Percentiles rank a stretch among this genome's conserved stretches.
Evolutionary conservation across 2,329 filamentous ascomycete species (phyloP).

Genomic region (Alternaria alternata): DNA sequence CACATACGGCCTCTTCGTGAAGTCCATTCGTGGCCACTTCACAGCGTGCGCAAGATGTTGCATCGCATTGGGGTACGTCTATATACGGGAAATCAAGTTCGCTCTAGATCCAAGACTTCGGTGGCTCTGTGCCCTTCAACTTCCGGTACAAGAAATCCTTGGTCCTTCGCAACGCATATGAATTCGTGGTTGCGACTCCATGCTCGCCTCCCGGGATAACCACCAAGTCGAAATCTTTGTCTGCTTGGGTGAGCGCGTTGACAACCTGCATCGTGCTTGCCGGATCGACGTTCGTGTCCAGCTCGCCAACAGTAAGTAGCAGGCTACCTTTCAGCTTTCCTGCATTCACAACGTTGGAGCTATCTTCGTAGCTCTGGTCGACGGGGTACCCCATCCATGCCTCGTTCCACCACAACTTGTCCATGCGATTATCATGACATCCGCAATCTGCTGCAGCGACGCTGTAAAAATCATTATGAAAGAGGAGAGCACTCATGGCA

Average conservation of each 20-base stretch:
- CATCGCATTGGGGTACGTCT: not conserved
- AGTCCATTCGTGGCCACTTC: fast-evolving
- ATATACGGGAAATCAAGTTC: not conserved
- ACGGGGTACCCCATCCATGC: slow-evolving; percentile 37
- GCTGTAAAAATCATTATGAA: slow-evolving; percentile 40
- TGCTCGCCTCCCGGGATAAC: slow-evolving; percentile 32
- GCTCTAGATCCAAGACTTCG: not conserved
- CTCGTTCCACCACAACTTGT: slow-evolving; percentile 43
- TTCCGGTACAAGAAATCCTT: not conserved
- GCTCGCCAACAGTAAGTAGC: slow-evolving; percentile 44
- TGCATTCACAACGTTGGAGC: slow-evolving; percentile 37
- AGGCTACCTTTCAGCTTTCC: slow-evolving; percentile 25
- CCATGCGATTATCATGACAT: slow-evolving; percentile 43
- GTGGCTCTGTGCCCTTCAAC: not conserved
- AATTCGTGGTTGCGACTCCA: slow-evolving; percentile 14
- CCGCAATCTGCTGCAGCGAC: slow-evolving; percentile 36
- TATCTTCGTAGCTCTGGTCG: slow-evolving; percentile 30
- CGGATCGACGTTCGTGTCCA: slow-evolving; percentile 43
- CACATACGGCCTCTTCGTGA: no score
- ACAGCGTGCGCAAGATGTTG: not conserved
- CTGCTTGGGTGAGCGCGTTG: slow-evolving; percentile 27
- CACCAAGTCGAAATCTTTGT: slow-evolving; percentile 35
- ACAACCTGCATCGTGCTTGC: slow-evolving; percentile 40
- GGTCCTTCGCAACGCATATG: not conserved
- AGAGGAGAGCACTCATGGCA: slow-evolving; percentile 27